Evolutionary conservation across 345 rosid species (phyloP).

Genomic region (Bruguiera gymnorhiza): DNA sequence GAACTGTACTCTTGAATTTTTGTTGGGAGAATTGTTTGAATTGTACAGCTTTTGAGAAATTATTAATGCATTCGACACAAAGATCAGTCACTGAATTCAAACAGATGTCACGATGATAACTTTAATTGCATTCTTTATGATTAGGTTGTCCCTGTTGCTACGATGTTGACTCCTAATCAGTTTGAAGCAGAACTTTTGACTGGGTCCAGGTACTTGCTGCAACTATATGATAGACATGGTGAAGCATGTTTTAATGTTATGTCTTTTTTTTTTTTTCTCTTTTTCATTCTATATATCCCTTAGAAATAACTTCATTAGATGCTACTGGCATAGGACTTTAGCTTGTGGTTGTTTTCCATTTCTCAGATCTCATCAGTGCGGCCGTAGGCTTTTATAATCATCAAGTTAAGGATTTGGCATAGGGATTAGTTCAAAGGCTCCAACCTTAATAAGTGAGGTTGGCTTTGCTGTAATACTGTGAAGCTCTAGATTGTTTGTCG

Average conservation of each 20-base stretch:
- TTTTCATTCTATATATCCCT: no score
- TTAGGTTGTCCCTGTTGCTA: constrained; percentile 96
- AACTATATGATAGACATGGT: neutral
- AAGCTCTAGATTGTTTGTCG: no score
- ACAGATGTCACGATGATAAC: constrained; percentile 3
- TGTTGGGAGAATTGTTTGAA: neutral
- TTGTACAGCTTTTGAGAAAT: neutral
- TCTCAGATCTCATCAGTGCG: no score
- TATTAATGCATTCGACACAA: neutral
- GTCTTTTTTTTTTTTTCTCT: neutral
- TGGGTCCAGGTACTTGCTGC: constrained; percentile 58
- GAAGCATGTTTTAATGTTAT: neutral
- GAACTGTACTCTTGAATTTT: neutral
- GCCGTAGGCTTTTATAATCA: no score
- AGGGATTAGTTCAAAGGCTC: no score
- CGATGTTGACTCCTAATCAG: constrained; percentile 99
- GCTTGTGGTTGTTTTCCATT: neutral
- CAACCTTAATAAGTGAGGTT: no score
- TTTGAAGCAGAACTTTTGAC: constrained; percentile 95
- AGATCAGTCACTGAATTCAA: neutral
- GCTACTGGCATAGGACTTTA: no score
- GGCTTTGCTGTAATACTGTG: no score
- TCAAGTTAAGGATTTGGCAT: no score
- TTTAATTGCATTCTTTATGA: constrained; percentile 13
- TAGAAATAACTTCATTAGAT: no score